Conservation (phyloP, 768 basidiomycete genomes). For the Termitomyces sp. region DNA sequence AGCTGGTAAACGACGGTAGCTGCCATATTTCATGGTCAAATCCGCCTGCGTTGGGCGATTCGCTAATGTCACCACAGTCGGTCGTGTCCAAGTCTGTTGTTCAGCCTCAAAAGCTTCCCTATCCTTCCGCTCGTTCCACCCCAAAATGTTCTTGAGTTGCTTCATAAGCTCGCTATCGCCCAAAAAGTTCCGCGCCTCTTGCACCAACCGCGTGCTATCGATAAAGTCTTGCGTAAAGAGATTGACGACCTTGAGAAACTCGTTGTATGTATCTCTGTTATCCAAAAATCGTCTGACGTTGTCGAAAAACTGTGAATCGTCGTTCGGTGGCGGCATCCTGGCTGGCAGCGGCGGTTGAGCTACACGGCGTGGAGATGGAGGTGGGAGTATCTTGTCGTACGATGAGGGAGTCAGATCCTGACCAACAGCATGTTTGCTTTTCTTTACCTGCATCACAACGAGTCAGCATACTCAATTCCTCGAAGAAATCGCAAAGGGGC, state of each 20-base stretch:
- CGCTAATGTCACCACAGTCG: constrained; percentile 37
- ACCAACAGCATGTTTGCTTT: constrained; percentile 32
- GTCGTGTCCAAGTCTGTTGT: constrained; percentile 48
- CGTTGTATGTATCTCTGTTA: constrained; percentile 79
- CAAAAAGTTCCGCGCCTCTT: constrained; percentile 74
- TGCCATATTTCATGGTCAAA: constrained; percentile 72
- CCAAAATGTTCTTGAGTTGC: constrained; percentile 82
- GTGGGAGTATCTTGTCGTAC: constrained; percentile 36
- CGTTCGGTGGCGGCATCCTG: constrained; percentile 26
- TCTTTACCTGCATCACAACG: constrained; percentile 23
- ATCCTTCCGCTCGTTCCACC: constrained; percentile 78
- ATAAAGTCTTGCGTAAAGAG: constrained; percentile 94
- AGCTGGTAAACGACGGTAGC: constrained; percentile 82
- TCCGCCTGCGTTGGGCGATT: constrained; percentile 60
- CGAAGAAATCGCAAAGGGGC: constrained; percentile 1
- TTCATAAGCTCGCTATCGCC: constrained; percentile 76
- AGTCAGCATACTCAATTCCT: not conserved
- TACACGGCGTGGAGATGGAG: constrained; percentile 21
- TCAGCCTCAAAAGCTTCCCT: constrained; percentile 49
- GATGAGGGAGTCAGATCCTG: constrained; percentile 37
- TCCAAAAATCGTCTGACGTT: constrained; percentile 75
- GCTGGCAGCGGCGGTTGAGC: constrained; percentile 24
- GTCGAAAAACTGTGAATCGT: constrained; percentile 84
- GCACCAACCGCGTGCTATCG: constrained; percentile 78
- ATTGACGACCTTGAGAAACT: constrained; percentile 94